Base-by-base conservation (phyloP, 495 filamentous ascomycete species). In the Xylaria intraflava region DNA sequence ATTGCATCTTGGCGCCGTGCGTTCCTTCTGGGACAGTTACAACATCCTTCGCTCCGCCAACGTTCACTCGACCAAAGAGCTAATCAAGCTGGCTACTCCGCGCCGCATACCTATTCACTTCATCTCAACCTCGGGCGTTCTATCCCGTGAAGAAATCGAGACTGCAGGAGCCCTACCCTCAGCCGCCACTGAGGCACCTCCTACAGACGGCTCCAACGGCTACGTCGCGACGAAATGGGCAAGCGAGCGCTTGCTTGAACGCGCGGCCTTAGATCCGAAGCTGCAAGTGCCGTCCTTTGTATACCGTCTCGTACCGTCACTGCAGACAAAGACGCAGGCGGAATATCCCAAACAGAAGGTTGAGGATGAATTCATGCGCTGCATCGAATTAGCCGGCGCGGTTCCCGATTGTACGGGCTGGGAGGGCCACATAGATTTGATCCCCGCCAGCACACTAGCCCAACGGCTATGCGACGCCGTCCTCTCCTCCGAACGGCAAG, bases 161-260 rank as follows among this genome's bases (percentile, higher is more conserved):
- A 14, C 19, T 1, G 35, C 19, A 3, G 8, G 26, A 12, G 33
- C 24, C 23, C n/a, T 17, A 26, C 3, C 33, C 47, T 49, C 36
- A 7, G 47, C 33, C 6, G 33, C 47, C 4, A 9, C 14, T n/a
- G 9, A 40, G 8, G 35, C 4, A 38, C 57, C 59, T 52, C 11
- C 49, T 27, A 51, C 23, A 7, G 65, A 65, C 16, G 62, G 62
- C 16, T 49, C 56, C 1, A 59, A 75, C 42, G 79, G 79, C 0
- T 84, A 82, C 49, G 58, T 59, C 0, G 68, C 77, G 0, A 62
- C 67, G 2, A 80, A 80, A 27, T 84, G 81, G 80, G 80, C 72
- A 1, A 72, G 74, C 49, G 81, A 84, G 61, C 49, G 46, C 6
- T 59, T 70, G 22, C 63, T 84, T 0, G 78, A 82, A 58, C 61